Evolutionary conservation across 129 eudicot species (phyloP), one percentile per base, ranked within the genome.

Genomic region (Helichrysum umbraculigerum): DNA sequence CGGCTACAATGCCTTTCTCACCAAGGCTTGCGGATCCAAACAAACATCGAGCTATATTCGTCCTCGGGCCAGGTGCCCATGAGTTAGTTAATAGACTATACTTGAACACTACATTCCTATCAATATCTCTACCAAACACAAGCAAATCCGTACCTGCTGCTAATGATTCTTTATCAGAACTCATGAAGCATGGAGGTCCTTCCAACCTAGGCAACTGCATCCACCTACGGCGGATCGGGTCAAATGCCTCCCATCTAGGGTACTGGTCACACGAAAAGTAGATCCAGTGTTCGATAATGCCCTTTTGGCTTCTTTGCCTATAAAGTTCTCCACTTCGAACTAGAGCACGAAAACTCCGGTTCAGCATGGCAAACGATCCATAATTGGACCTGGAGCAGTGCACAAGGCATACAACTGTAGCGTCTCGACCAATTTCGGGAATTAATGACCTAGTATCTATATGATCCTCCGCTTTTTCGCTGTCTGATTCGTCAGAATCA

Each of bases 91-190:
- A 73, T 12, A 92, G 66, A 78, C 93, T 92, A 71, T 89, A 92
- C 61, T 87, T 90, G 66, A 85, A 86, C 6, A 87, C 84, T 70
- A 87, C 86, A 57, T 87, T 85, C 35, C 89, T 79, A 35, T 54
- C 70, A 41, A 89, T 83, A 33, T 85, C 91, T 83, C 85, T 83
- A 4, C 96, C 97, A 61, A 92, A 92, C 10, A 89, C 90, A n/a
- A 92, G 96, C 62, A 92, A 89, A 70, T 89, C 92, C 0, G 96
- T 89, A 15, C 97, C 97, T 20, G 89, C 97, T 12, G 96, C 97
- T 66, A 92, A 76, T 0, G 97, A 92, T 54, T 92, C 97, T 79
- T 92, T 92, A 81, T 92, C 97, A 1, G 96, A 84, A 54, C 83
- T 84, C 87, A 85, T 82, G 80, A 92, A 92, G 68, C 96, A 89